Percentiles rank a stretch among this genome's conserved stretches.
phyloP scores from a whole-genome alignment of 257 asterid species.

The Nicotiana undulata region DNA sequence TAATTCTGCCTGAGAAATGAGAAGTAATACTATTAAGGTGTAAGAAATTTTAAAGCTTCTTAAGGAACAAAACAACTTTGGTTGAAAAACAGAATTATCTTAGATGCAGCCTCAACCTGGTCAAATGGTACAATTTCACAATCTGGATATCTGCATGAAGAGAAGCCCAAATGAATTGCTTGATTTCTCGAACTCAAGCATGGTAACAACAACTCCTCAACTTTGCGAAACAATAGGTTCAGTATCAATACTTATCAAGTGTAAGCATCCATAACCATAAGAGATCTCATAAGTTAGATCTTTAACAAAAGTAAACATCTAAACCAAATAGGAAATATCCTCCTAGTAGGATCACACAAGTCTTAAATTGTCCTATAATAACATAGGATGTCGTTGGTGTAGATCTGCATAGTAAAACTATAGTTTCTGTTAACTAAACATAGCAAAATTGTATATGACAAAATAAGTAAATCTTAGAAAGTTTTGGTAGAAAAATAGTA shows the following conservation, averaged over 20 bases:
- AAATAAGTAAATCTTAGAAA: not conserved
- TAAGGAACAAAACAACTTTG: not conserved
- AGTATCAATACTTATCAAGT: slow-evolving; percentile 4
- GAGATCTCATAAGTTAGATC: too few relatives aligned
- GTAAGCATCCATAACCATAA: too few relatives aligned
- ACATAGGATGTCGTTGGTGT: slow-evolving; percentile 47
- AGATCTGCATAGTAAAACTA: slow-evolving; percentile 39
- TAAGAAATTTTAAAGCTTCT: slow-evolving; percentile 3
- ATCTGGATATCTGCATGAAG: slow-evolving; percentile 52
- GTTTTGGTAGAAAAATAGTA: not conserved
- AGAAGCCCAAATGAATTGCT: slow-evolving; percentile 80
- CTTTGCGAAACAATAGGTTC: slow-evolving; percentile 89
- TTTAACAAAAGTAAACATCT: slow-evolving; percentile 17
- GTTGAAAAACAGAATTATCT: slow-evolving; percentile 34
- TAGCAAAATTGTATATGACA: not conserved
- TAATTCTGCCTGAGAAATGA: slow-evolving; percentile 63
- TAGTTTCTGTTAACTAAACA: not conserved
- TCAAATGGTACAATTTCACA: slow-evolving; percentile 91
- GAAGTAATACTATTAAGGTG: slow-evolving; percentile 2
- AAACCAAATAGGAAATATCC: slow-evolving; percentile 63
- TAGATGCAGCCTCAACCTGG: slow-evolving; percentile 73
- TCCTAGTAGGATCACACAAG: slow-evolving; percentile 45
- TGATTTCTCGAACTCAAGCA: slow-evolving; percentile 73
- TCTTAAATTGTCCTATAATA: slow-evolving; percentile 6
- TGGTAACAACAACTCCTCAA: slow-evolving; percentile 92